Conservation (phyloP, 192 early-diverging fungal species). For the Phycomyces blakesleeanus region DNA sequence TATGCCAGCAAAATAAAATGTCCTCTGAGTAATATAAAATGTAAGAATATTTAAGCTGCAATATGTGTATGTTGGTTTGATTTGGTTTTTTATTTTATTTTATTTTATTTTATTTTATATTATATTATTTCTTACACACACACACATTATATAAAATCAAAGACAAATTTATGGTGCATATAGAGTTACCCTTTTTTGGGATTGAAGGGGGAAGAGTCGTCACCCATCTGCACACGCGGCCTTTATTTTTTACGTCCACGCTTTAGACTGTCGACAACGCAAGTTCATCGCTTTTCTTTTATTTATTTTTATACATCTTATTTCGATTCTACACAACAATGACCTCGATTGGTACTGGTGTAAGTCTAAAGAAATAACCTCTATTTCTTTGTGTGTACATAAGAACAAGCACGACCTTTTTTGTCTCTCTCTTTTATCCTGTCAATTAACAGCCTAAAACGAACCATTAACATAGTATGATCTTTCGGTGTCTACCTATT, state of each 20-base stretch:
- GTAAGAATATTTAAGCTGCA: no score
- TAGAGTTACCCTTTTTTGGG: no score
- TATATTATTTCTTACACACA: no score
- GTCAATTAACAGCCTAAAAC: conserved; percentile 7
- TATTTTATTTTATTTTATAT: no score
- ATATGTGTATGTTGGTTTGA: no score
- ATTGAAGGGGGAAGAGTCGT: background rate
- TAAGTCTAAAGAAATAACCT: conserved; percentile 38
- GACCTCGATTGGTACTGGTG: conserved; percentile 91
- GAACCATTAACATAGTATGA: conserved; percentile 72
- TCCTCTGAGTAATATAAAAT: no score
- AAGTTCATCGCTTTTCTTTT: background rate
- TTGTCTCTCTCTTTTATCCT: conserved; percentile 1
- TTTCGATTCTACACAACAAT: conserved; percentile 38
- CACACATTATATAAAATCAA: no score
- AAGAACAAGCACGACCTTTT: no score
- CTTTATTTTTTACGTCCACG: background rate
- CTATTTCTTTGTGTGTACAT: background rate
- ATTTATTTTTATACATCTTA: background rate
- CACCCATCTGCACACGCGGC: conserved; percentile 3
- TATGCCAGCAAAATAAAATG: no score
- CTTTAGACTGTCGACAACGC: background rate
- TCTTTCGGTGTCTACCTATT: conserved; percentile 96
- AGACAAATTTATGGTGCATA: no score
- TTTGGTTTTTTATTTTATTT: no score